Evolutionary conservation across 1,139 yeast species (phyloP), one percentile per base, ranked within the genome.

Genomic region (Candida tropicalis): DNA sequence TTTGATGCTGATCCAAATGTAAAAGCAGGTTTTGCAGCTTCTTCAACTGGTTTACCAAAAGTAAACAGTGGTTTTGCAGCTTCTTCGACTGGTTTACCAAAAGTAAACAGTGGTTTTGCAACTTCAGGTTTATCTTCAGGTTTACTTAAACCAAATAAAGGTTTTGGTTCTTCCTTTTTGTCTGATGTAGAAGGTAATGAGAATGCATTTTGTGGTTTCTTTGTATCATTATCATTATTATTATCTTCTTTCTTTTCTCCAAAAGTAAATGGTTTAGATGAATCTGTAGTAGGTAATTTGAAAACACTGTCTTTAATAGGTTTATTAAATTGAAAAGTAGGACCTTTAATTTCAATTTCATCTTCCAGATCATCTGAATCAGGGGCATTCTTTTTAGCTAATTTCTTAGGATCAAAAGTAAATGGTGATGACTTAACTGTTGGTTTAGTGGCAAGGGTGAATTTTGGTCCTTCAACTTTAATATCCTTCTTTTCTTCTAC

Each of bases 381-480:
- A 17, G 60, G 60, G 2, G 53, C 57, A 34, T 57, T 65, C 40
- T 64, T 69, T 40, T 66, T 66, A 32, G 64, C 58, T 24, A 53
- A 63, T 22, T 72, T 70, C 45, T 73, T 79, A 17, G 78, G 73
- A 7, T 72, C 70, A 45, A 73, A 81, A 9, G 82, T 65, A 57
- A 87, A 86, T 1, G 82, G 84, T 1, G 86, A 74, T 41, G 73
- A 73, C 39, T 77, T 77, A 1, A 79, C 69, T 1, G 78, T 76
- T 34, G 89, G 87, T 39, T 76, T 73, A 10, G 70, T 52, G 6
- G 61, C 58, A 39, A 85, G 54, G 2, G 80, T 75, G 60, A 86
- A 86, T 36, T 65, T 62, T 10, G 95, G 95, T 0, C 95, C 95
- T 56, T 84, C 76, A 13, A 70, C 72, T 54, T 76, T 76, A 33